Conservation (phyloP, 495 filamentous ascomycete species). For the Aspergillus biplanus region DNA sequence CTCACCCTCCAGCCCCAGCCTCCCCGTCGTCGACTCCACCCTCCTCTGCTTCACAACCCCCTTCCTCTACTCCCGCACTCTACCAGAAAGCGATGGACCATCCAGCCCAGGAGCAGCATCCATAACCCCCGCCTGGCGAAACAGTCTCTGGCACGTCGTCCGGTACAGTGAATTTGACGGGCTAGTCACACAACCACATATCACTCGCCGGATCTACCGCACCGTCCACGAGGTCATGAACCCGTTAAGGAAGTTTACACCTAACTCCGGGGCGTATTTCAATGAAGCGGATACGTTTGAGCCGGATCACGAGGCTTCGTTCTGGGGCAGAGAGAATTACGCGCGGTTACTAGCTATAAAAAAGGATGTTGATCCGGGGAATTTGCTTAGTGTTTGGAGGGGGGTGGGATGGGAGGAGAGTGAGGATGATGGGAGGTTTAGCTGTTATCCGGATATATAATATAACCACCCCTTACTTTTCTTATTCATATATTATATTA, state of each 20-base stretch:
- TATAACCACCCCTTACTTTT: neutral
- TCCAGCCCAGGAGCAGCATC: constrained; percentile 21
- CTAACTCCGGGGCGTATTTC: constrained; percentile 42
- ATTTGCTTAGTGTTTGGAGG: constrained; percentile 24
- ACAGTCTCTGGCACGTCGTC: constrained; percentile 25
- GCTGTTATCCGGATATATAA: constrained; percentile 24
- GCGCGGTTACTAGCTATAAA: constrained; percentile 42
- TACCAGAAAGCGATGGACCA: constrained; percentile 15
- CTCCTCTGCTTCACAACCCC: constrained; percentile 13
- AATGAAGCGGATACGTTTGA: constrained; percentile 50
- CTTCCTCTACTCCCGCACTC: constrained; percentile 12
- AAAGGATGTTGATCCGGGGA: constrained; percentile 43
- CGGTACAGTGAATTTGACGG: constrained; percentile 13
- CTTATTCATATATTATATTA: too few species aligned
- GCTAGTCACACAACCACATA: constrained; percentile 6
- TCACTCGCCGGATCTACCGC: constrained; percentile 18
- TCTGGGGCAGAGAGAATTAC: constrained; percentile 42
- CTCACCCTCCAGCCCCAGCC: too few species aligned
- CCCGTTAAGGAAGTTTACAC: constrained; percentile 33
- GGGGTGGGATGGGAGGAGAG: constrained; percentile 25
- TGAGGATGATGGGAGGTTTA: constrained; percentile 17
- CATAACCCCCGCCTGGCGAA: constrained; percentile 25
- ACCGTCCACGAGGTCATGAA: constrained; percentile 19
- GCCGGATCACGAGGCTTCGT: constrained; percentile 23
- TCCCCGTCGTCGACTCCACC: neutral